Conservation (phyloP, 257 asterid genomes). For the Gentiana macrophylla region DNA sequence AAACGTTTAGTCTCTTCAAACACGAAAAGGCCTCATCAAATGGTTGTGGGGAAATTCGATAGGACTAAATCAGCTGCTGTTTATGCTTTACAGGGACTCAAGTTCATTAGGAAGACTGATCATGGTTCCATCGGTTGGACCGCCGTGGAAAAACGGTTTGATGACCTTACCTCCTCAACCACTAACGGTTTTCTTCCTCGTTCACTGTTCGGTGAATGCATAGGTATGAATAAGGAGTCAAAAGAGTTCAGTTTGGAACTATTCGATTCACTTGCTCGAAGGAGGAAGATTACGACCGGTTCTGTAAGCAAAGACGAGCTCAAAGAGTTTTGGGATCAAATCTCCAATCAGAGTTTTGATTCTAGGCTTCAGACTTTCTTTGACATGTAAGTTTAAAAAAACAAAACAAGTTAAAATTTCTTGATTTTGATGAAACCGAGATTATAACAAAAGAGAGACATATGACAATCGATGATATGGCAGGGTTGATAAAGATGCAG, state of each 20-base stretch:
- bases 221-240: slow-evolving; percentile 80
- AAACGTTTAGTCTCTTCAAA: slow-evolving; percentile 46
- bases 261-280: slow-evolving; percentile 58
- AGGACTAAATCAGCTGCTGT: slow-evolving; percentile 61
- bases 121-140: slow-evolving; percentile 64
- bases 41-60: slow-evolving; percentile 23
- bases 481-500: slow-evolving; percentile 96
- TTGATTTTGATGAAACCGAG: background rate
- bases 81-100: slow-evolving; percentile 60
- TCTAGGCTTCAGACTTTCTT: slow-evolving; percentile 79
- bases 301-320: slow-evolving; percentile 49
- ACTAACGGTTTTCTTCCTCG: slow-evolving; percentile 55
- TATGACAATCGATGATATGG: background rate
- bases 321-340: slow-evolving; percentile 72
- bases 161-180: slow-evolving; percentile 31
- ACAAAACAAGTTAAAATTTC: background rate
- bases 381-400: slow-evolving; percentile 52
- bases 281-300: slow-evolving; percentile 49
- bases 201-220: slow-evolving; percentile 23
- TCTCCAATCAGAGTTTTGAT: slow-evolving; percentile 78
- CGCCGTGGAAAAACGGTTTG: slow-evolving; percentile 55
- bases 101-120: slow-evolving; percentile 54
- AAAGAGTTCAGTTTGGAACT: slow-evolving; percentile 71
- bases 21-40: slow-evolving; percentile 22
- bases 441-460: background rate